Conservation (phyloP, 129 eudicot species). For the Ambrosia trifida region DNA sequence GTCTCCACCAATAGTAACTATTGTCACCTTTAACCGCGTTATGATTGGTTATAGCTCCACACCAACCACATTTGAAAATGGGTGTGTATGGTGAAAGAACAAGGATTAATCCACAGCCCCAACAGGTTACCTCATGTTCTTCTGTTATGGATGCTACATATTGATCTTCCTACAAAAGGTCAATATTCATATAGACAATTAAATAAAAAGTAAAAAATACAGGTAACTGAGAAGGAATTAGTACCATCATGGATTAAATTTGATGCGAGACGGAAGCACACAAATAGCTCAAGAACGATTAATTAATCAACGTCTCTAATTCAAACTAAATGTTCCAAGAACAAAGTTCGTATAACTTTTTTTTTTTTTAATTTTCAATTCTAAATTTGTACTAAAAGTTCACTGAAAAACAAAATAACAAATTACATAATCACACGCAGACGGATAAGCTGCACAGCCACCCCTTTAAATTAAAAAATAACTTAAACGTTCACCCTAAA, state of each 20-base stretch:
- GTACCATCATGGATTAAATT: constrained; percentile 5
- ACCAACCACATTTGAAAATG: constrained; percentile 83
- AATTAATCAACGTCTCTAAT: too few species aligned
- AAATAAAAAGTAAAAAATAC: background rate
- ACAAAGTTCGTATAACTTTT: too few species aligned
- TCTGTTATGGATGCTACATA: constrained; percentile 44
- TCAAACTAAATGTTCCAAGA: too few species aligned
- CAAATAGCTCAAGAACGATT: too few species aligned
- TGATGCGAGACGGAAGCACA: too few species aligned
- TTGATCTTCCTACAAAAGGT: constrained; percentile 60
- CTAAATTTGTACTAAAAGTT: too few species aligned
- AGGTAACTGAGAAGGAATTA: constrained; percentile 14
- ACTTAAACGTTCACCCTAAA: too few species aligned
- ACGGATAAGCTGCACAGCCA: too few species aligned
- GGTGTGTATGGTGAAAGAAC: constrained; percentile 71
- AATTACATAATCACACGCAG: too few species aligned
- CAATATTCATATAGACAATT: background rate
- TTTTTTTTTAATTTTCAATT: too few species aligned
- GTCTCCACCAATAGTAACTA: constrained; percentile 62
- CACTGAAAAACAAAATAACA: too few species aligned
- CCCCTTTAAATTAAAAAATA: too few species aligned
- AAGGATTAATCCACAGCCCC: constrained; percentile 94
- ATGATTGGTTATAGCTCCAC: constrained; percentile 87
- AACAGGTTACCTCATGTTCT: constrained; percentile 72
- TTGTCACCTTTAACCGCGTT: constrained; percentile 47